phyloP scores from a whole-genome alignment of 495 filamentous ascomycete species.

The Tricharina praecox region DNA sequence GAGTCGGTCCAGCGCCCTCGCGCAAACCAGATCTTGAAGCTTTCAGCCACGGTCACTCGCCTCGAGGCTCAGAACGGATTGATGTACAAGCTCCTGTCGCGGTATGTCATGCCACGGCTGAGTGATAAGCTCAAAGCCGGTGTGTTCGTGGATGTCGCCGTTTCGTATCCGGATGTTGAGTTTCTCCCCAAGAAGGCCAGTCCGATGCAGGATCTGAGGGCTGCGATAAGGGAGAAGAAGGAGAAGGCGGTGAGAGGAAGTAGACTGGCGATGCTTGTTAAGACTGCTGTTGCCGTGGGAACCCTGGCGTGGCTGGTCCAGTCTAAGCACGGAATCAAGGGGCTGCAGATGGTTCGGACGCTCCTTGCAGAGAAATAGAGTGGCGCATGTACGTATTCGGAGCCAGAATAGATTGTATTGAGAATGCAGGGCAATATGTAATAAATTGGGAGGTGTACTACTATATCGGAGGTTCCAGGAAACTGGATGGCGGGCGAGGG shows the following conservation, averaged over 20 bases:
- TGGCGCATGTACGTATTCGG: too few species aligned
- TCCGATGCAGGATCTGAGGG: not conserved
- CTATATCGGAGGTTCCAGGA: too few species aligned
- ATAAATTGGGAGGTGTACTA: too few species aligned
- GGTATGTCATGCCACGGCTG: not conserved
- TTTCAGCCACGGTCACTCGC: not conserved
- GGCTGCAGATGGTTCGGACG: not conserved
- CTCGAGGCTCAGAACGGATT: not conserved
- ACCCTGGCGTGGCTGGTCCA: not conserved
- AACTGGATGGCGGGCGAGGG: too few species aligned
- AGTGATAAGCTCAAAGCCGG: not conserved
- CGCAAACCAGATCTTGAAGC: not conserved
- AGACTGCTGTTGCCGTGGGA: not conserved
- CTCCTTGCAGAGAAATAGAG: not conserved
- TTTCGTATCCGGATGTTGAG: not conserved
- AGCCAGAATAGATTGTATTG: too few species aligned
- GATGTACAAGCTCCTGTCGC: not conserved
- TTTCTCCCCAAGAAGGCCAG: not conserved
- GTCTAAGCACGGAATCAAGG: not conserved
- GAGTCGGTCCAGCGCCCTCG: not conserved
- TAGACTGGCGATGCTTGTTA: not conserved
- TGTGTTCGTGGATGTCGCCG: not conserved
- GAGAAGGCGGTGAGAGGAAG: not conserved
- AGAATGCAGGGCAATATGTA: too few species aligned
- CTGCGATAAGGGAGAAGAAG: not conserved